A percentile compares a stretch with the other conserved stretches of the same genome.
These are phyloP conservation scores for Chlamydomonas asymmetrica DNA, from an alignment of 139 green algal genomes.

Conservation along the genomic window DNA sequence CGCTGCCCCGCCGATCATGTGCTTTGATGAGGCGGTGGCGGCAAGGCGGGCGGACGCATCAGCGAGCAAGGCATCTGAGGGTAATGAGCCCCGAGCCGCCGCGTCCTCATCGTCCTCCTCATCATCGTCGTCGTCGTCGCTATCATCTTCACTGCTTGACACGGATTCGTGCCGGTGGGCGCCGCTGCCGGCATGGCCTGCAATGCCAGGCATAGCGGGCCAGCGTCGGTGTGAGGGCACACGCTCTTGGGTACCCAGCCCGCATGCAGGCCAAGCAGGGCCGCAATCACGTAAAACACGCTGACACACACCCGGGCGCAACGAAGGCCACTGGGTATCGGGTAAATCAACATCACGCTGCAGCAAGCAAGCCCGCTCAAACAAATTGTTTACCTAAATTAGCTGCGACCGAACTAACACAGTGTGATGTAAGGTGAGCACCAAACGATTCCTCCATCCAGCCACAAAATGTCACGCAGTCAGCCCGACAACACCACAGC, in stretches of 20 bases:
- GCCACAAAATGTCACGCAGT: background rate
- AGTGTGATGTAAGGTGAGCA: background rate
- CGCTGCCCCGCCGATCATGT: background rate
- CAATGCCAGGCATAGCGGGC: no score
- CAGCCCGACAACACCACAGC: background rate
- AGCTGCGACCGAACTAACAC: background rate
- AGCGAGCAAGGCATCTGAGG: slow-evolving; percentile 28
- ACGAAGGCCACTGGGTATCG: background rate
- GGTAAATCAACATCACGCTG: no score
- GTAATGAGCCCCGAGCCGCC: slow-evolving; percentile 12
- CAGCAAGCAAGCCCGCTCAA: no score
- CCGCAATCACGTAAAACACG: background rate
- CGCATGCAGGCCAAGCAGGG: background rate
- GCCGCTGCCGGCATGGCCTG: no score
- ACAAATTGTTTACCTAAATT: background rate
- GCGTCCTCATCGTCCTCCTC: slow-evolving; percentile 19
- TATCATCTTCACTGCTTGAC: slow-evolving; percentile 1
- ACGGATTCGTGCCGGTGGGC: background rate
- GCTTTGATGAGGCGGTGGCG: background rate
- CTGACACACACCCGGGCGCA: background rate
- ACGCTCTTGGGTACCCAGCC: background rate
- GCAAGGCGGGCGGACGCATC: background rate
- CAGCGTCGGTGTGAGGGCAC: background rate
- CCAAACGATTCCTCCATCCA: background rate
- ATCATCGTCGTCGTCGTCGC: slow-evolving; percentile 9